Base-by-base conservation (phyloP, 441 rosid genomes). In the Mallotus japonicus region DNA sequence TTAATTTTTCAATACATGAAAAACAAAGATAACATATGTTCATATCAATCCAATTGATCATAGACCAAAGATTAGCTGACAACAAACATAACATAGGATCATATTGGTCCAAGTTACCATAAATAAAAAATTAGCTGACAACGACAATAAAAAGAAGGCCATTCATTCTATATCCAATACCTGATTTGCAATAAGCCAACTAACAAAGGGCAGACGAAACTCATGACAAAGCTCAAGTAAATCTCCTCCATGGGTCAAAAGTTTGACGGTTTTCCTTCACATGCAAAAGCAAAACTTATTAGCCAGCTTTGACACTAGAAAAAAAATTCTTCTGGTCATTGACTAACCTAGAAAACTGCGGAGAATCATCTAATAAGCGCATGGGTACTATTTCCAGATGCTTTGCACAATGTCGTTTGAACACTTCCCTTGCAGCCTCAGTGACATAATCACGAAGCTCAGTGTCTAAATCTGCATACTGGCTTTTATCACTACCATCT, bases 141-240 rank as follows among this genome's bases (percentile, higher is more conserved):
- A 37, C 0, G 34, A 40, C 15, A 37, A 8, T 10, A 47, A 34
- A 67, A 15, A 53, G 8, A 32, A 42, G 19, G 15, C 57, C 51
- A 56, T 62, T 70, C 57, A 56, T 62, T 70, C 57, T 51, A 62
- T 44, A 71, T 73, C 56, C 24, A 71, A 8, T 81, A 95, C 98
- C 99, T 91, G 97, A 67, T 87, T 89, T 68, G 62, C 81, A 67
- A 84, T 78, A 50, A 85, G 85, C 99, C 97, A 95, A 71, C 78
- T 81, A 79, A 83, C 88, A 84, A 92, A 95, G 65, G 98, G 96
- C 73, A 86, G 78, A 51, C 99, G 97, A 74, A 95, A 81, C 87
- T 95, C 99, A 69, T 86, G 87, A 81, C 96, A 88, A 81, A 95
- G 95, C 78, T 91, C 99, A 79, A 95, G 89, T 83, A 95, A 82